These are phyloP conservation scores for Chlorella variabilis DNA, from an alignment of 163 green algal genomes.

Conservation along the genomic window DNA sequence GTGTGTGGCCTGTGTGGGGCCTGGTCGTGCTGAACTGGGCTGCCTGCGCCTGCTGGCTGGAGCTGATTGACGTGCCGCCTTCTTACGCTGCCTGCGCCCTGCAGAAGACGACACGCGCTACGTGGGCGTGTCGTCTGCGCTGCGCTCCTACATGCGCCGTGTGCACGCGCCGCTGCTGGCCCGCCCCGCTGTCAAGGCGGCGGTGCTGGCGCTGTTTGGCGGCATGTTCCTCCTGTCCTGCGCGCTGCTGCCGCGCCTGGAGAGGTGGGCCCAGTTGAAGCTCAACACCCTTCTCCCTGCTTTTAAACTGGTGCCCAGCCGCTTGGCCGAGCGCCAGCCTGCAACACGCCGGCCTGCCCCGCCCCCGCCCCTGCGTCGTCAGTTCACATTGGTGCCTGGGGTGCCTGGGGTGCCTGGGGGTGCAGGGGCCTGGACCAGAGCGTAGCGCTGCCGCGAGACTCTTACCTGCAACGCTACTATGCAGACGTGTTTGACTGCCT, in stretches of 20 bases:
- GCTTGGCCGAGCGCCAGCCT: no score
- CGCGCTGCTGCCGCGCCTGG: conserved; percentile 40
- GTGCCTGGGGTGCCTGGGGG: not conserved
- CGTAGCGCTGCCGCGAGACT: conserved; percentile 87
- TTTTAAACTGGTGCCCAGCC: no score
- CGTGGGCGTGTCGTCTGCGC: conserved; percentile 31
- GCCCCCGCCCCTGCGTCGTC: no score
- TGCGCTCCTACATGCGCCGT: conserved; percentile 71
- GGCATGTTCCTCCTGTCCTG: conserved; percentile 38
- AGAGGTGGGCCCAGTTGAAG: no score
- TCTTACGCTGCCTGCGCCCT: no score
- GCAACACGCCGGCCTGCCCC: no score
- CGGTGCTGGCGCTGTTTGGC: conserved; percentile 65
- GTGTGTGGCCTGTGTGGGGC: no score
- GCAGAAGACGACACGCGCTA: conserved; percentile 19
- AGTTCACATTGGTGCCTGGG: not conserved
- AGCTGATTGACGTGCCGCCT: no score
- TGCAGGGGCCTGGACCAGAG: conserved; percentile 85
- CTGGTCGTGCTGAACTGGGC: no score
- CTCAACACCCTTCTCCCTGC: no score
- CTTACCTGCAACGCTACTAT: conserved; percentile 92
- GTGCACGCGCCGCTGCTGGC: conserved; percentile 76
- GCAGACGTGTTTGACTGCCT: conserved; percentile 71
- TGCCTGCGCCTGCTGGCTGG: no score
- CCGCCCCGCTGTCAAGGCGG: conserved; percentile 56